Evolutionary conservation across 2,329 filamentous ascomycete species (phyloP).

Genomic region (Aspergillus ustus): DNA sequence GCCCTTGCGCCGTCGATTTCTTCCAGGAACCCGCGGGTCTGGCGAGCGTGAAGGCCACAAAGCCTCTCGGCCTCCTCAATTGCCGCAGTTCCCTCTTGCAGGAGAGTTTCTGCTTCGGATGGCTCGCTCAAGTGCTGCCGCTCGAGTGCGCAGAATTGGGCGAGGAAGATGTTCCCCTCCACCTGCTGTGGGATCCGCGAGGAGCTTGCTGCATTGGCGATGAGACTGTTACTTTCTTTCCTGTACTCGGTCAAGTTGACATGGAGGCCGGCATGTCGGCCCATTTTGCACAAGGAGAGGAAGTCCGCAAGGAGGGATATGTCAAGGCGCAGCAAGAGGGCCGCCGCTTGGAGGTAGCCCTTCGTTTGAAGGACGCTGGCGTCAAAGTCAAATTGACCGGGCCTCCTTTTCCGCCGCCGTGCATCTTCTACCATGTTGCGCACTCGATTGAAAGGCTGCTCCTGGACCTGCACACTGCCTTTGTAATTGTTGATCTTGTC

Average conservation of each 20-base stretch:
- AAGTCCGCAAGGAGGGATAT: constrained; percentile 53
- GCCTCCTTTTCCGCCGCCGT: constrained; percentile 29
- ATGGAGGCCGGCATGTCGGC: neutral
- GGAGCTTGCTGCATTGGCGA: constrained; percentile 37
- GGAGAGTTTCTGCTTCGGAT: constrained; percentile 11
- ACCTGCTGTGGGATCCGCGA: constrained; percentile 37
- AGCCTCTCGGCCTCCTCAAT: constrained; percentile 60
- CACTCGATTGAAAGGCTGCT: constrained; percentile 46
- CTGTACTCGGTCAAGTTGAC: constrained; percentile 33
- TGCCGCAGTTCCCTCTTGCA: constrained; percentile 53
- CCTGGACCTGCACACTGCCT: constrained; percentile 36
- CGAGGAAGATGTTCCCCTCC: constrained; percentile 57
- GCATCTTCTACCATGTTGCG: constrained; percentile 41
- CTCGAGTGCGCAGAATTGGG: constrained; percentile 54
- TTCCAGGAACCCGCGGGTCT: constrained; percentile 41
- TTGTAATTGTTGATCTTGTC: constrained; percentile 35
- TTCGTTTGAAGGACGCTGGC: constrained; percentile 41
- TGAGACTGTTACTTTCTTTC: constrained; percentile 46
- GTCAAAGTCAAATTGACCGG: constrained; percentile 32
- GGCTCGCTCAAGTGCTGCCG: constrained; percentile 7
- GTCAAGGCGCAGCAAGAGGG: constrained; percentile 56
- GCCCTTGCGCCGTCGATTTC: constrained; percentile 54
- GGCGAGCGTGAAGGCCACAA: constrained; percentile 29
- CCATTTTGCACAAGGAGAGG: constrained; percentile 30
- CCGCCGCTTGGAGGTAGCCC: constrained; percentile 47